Percentiles rank a stretch among this genome's conserved stretches.
phyloP scores from a whole-genome alignment of 2,329 filamentous ascomycete species.

The Dryadomyces quercivorus region DNA sequence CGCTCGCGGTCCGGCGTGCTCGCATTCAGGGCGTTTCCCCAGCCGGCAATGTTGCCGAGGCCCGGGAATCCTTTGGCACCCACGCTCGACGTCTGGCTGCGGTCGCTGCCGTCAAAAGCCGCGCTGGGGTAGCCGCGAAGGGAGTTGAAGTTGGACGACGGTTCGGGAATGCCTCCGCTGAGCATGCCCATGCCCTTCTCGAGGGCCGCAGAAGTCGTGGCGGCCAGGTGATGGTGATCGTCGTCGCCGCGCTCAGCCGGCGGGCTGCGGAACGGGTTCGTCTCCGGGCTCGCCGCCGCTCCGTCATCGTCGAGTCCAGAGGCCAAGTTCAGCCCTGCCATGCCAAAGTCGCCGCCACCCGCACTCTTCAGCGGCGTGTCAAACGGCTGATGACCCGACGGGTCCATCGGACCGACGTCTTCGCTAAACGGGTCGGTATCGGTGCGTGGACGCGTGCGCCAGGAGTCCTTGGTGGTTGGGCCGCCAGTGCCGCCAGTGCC shows the following conservation, averaged over 20 bases:
- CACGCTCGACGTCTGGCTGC: constrained; percentile 85
- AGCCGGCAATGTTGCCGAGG: constrained; percentile 49
- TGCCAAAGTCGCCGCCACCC: constrained; percentile 40
- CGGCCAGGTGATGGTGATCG: constrained; percentile 21
- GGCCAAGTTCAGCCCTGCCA: constrained; percentile 46
- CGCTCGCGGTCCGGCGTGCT: constrained; percentile 58
- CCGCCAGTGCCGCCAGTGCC: not conserved
- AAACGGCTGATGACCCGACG: constrained; percentile 23
- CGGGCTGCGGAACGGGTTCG: constrained; percentile 92
- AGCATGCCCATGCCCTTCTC: constrained; percentile 22
- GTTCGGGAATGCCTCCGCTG: constrained; percentile 25
- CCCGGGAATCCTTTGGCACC: constrained; percentile 62
- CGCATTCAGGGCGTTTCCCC: constrained; percentile 45
- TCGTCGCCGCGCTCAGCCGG: constrained; percentile 54
- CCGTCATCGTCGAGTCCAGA: constrained; percentile 52
- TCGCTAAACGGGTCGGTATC: constrained; percentile 65
- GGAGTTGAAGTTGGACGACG: constrained; percentile 38
- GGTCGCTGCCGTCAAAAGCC: constrained; percentile 62
- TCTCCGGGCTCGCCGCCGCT: constrained; percentile 79
- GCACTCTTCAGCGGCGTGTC: constrained; percentile 44
- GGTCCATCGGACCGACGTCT: constrained; percentile 46
- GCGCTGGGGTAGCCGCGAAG: constrained; percentile 35
- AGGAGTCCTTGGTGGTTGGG: constrained; percentile 23
- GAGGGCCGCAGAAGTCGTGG: not conserved
- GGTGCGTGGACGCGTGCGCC: constrained; percentile 50